phyloP scores from a whole-genome alignment of 2,329 filamentous ascomycete species.

The Colletotrichum echinochloae region DNA sequence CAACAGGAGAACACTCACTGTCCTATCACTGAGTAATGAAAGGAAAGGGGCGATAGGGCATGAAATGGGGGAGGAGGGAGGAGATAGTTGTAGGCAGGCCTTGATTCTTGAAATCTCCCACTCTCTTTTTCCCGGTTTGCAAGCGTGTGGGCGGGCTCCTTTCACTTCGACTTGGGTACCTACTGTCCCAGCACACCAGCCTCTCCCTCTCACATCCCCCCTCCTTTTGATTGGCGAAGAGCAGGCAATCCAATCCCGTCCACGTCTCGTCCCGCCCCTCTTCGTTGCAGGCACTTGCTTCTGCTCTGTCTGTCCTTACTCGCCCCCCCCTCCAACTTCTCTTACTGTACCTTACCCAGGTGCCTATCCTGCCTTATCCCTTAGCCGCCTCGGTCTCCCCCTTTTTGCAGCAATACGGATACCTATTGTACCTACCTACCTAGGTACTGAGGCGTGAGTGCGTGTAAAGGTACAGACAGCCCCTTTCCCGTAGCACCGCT shows the following conservation, averaged over 20 bases:
- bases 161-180: neutral
- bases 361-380: slow-evolving; percentile 29
- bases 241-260: neutral
- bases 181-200: neutral
- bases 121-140: neutral
- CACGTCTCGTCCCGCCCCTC: slow-evolving; percentile 23
- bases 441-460: slow-evolving; percentile 27
- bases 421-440: neutral
- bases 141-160: neutral
- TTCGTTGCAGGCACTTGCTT: slow-evolving; percentile 46
- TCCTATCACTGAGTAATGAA: neutral
- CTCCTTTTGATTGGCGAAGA: slow-evolving; percentile 7
- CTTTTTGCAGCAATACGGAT: slow-evolving; percentile 39
- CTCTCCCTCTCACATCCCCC: neutral
- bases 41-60: neutral
- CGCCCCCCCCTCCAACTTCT: slow-evolving; percentile 8
- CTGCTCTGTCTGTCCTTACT: slow-evolving; percentile 43
- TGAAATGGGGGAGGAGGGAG: neutral
- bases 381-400: slow-evolving; percentile 35
- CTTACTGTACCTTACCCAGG: too few species aligned
- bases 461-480: slow-evolving; percentile 43
- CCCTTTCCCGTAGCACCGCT: slow-evolving; percentile 17
- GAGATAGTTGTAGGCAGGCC: neutral
- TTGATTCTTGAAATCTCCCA: neutral
- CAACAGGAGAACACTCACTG: neutral